Evolutionary conservation across 352 stramenopile species (phyloP), one percentile per base, ranked within the genome.

Genomic region (Pythium dissimile): DNA sequence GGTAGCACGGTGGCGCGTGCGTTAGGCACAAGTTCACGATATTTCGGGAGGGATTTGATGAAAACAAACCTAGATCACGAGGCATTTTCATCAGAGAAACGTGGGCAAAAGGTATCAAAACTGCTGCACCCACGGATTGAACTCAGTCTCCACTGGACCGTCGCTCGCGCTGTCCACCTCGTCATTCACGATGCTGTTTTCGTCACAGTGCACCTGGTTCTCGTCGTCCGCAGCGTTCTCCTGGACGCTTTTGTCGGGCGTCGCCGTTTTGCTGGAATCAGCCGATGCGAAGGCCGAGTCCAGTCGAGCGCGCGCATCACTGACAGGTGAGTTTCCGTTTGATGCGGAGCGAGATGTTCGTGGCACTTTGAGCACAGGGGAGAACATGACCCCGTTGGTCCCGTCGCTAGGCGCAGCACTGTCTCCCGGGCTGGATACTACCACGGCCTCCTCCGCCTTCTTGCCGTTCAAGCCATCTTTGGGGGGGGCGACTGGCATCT

Each of bases 41-140:
- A 94, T 59, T 79, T 84, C 10, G 84, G 84, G 23, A 94, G 61
- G 10, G 79, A 89, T 59, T 94, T 94, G 69, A 94, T 94, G 54
- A 94, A 94, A 44, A 79, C 89, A 49, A 92, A 94, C 5, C 84
- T 93, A 56, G n/a, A 34, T 21, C 15, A 53, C 24, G 37, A 24
- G n/a, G n/a, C n/a, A n/a, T n/a, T n/a, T n/a, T n/a, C n/a, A n/a
- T n/a, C n/a, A n/a, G 27, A 26, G 18, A 15, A 34, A 35, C 13
- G 39, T 48, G 15, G 48, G n/a, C 11, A 8, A 48, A 39, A 53
- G 21, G 35, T 27, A 32, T 11, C 12, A 24, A 52, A 39, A 52
- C 11, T 23, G 3, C 26, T 37, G 12, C 27, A 76, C 76, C 54
- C 69, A 93, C 84, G 84, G 84, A 21, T 94, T 91, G 65, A 94